Evolutionary conservation across 2,329 filamentous ascomycete genomes (phyloP), one percentile per base, ranked within the genome.

Genomic region (Whalleya microplaca): DNA sequence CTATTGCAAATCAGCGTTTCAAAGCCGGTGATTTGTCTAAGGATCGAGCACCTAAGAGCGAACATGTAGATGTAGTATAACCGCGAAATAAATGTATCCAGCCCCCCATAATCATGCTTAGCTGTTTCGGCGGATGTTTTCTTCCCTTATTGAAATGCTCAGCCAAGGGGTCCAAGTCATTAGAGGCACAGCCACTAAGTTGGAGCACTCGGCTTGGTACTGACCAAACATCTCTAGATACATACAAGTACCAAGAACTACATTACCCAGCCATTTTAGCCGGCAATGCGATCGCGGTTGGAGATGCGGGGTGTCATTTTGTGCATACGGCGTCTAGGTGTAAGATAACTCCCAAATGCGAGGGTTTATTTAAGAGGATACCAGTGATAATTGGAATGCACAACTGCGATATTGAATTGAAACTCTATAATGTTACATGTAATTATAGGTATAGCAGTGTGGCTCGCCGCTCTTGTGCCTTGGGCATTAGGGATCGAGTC

Each of bases 1-100:
- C 86, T 63, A 76, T 77, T 58, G 72, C 69, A 2, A 64, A 70
- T 18, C 66, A 67, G 44, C 55, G 64, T 9, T 72, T 70, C 44
- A 63, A 61, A 21, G 61, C 59, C 4, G 50, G 59, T 3, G 59
- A 45, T 43, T 61, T 62, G 10, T 48, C 56, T 3, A 37, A 49
- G 0, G 52, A 61, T n/a, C 41, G 48, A 1, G 41, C 46, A 20
- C 55, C 57, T 21, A 59, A 53, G 41, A 61, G 51, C 2, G 45
- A 58, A 42, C 51, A 44, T 37, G n/a, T 49, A 9, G 50, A 55
- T 20, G 44, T 40, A 41, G 61, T 48, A 54, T 12, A 55, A 59
- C 48, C 46, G 44, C 20, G 47, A 46, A 18, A 9, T 41, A 18
- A 21, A 14, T 7, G 14, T 7, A 16, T 29, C 19, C 6, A 27